phyloP scores from a whole-genome alignment of 495 filamentous ascomycete genomes.

The Penicillium angulare region DNA sequence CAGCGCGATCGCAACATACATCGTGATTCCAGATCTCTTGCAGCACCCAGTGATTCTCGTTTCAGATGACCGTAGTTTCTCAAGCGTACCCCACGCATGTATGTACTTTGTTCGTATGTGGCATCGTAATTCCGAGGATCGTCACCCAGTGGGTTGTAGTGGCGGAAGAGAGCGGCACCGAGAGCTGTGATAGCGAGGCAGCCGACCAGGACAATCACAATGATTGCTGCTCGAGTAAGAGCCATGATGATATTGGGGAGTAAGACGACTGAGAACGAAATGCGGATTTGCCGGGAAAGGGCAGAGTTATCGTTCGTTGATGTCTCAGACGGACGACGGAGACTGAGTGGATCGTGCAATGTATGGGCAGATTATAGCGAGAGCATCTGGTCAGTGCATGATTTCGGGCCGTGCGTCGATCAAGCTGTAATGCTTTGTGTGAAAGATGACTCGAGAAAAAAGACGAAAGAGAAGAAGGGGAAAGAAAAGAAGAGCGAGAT shows the following conservation, averaged over 20 bases:
- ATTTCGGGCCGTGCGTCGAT: too few species aligned
- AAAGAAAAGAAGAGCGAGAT: not conserved
- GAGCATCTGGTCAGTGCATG: slow-evolving; percentile 6
- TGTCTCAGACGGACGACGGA: not conserved
- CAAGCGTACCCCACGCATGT: slow-evolving; percentile 41
- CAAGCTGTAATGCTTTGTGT: too few species aligned
- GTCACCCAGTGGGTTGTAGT: slow-evolving; percentile 26
- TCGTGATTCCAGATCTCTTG: slow-evolving; percentile 31
- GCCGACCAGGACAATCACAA: slow-evolving; percentile 43
- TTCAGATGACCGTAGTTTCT: slow-evolving; percentile 30
- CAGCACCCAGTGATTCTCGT: slow-evolving; percentile 19
- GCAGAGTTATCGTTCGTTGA: too few species aligned
- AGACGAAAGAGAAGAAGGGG: not conserved
- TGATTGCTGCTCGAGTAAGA: slow-evolving; percentile 34
- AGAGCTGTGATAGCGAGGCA: slow-evolving; percentile 36
- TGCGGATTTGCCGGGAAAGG: too few species aligned
- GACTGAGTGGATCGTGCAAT: too few species aligned
- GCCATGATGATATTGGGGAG: slow-evolving; percentile 19
- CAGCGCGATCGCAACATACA: too few species aligned
- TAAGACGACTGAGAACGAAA: not conserved
- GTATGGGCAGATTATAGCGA: too few species aligned
- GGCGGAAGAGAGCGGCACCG: slow-evolving; percentile 32
- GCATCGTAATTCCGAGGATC: slow-evolving; percentile 11
- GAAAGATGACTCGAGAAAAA: too few species aligned
- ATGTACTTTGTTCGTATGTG: slow-evolving; percentile 32